Percentiles rank a stretch among this genome's conserved stretches.
These are phyloP conservation scores for Oryza glumipatula DNA, from an alignment of 176 grass and related monocot genomes.

Conservation along the genomic window DNA sequence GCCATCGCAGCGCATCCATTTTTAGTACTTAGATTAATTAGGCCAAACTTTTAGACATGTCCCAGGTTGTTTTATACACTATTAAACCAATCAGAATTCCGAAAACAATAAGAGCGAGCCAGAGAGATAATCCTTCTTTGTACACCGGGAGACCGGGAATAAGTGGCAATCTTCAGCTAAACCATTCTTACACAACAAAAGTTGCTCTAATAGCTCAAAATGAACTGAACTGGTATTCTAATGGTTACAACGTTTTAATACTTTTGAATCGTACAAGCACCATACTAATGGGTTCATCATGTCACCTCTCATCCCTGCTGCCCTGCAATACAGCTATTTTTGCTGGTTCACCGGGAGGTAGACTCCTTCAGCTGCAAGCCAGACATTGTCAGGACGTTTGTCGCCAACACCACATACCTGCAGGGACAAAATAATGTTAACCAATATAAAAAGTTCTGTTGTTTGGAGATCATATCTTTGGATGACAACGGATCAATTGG, in stretches of 20 bases:
- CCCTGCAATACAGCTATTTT: slow-evolving; percentile 43
- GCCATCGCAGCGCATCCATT: neutral
- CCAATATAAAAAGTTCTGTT: neutral
- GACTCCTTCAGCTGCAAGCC: slow-evolving; percentile 83
- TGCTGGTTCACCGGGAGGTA: slow-evolving; percentile 61
- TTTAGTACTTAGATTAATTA: neutral
- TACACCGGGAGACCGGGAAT: neutral
- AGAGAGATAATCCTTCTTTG: neutral
- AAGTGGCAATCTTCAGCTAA: slow-evolving; percentile 4
- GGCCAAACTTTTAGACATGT: neutral
- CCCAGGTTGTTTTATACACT: neutral
- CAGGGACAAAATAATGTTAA: slow-evolving; percentile 31
- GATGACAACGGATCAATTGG: neutral
- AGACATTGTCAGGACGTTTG: slow-evolving; percentile 83
- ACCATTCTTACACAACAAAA: slow-evolving; percentile 22
- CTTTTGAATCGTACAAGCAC: slow-evolving; percentile 3
- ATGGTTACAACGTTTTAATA: slow-evolving; percentile 24
- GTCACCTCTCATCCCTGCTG: neutral
- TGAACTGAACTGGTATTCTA: slow-evolving; percentile 16
- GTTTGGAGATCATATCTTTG: slow-evolving; percentile 6
- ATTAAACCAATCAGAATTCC: neutral
- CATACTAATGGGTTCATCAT: neutral
- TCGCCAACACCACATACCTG: slow-evolving; percentile 86
- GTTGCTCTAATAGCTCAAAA: slow-evolving; percentile 10
- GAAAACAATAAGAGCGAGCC: neutral